A percentile compares a stretch with the other conserved stretches of the same genome.
Evolutionary conservation across 331 rosid genomes (phyloP).

Genomic region (Erythrophleum ivorense): DNA sequence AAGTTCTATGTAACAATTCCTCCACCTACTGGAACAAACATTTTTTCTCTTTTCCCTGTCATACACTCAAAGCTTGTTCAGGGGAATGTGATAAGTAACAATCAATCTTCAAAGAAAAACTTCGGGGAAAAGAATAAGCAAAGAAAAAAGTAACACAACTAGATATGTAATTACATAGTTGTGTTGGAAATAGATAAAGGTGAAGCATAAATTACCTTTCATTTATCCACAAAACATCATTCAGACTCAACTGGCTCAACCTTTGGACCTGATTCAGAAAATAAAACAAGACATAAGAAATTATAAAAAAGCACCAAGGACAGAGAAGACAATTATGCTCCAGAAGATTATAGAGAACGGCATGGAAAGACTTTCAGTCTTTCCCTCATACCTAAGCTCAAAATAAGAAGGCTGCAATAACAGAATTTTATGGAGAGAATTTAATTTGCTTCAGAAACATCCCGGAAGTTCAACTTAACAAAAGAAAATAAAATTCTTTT

Average conservation of each 20-base stretch:
- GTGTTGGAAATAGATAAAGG: neutral
- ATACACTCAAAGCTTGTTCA: neutral
- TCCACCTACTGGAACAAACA: neutral
- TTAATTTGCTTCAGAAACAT: conserved; percentile 4
- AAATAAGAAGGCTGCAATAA: neutral
- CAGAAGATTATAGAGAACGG: neutral
- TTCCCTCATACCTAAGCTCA: neutral
- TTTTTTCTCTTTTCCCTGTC: neutral
- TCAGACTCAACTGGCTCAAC: conserved; percentile 57
- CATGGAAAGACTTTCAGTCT: neutral
- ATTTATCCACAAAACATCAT: conserved; percentile 43
- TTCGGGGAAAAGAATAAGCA: neutral
- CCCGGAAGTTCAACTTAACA: neutral
- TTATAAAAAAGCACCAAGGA: neutral
- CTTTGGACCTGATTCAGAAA: conserved; percentile 63
- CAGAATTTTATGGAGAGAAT: neutral
- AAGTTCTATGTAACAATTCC: neutral
- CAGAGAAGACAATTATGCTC: conserved; percentile 1
- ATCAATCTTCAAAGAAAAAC: neutral
- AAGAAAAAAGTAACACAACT: neutral
- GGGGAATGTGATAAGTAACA: neutral
- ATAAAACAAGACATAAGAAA: conserved; percentile 19
- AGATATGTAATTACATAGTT: neutral
- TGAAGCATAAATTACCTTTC: conserved; percentile 46
- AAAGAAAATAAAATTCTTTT: neutral